Evolutionary conservation across 169 alveolate species (phyloP).

Genomic region (Plasmodium sp.): DNA sequence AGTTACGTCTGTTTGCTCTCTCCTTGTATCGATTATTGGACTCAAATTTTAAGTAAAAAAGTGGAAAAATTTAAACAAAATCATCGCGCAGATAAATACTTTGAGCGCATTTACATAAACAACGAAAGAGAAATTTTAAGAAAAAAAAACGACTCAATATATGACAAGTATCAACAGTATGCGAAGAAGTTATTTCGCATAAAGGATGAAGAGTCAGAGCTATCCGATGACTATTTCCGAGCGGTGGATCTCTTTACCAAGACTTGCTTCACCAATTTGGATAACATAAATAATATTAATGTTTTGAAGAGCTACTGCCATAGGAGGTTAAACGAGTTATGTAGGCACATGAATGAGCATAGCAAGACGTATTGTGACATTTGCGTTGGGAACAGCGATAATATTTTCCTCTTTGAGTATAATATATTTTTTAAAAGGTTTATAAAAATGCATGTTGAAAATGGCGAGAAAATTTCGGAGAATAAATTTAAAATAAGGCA

Average conservation of each 20-base stretch:
- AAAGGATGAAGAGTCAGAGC: conserved; percentile 46
- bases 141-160: conserved; percentile 74
- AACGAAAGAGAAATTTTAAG: conserved; percentile 28
- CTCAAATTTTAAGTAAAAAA: conserved; percentile 21
- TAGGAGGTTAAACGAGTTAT: conserved; percentile 35
- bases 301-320: conserved; percentile 41
- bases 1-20: conserved; percentile 52
- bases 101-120: conserved; percentile 25
- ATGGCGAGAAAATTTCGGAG: conserved; percentile 53
- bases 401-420: conserved; percentile 66
- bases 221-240: conserved; percentile 62
- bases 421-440: conserved; percentile 48
- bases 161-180: conserved; percentile 74
- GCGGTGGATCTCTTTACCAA: conserved; percentile 66
- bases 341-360: conserved; percentile 62
- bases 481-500: conserved; percentile 69
- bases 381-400: conserved; percentile 68
- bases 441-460: conserved; percentile 50
- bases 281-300: conserved; percentile 22
- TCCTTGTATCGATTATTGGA: conserved; percentile 67
- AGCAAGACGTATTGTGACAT: conserved; percentile 68
- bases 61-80: conserved; percentile 55
- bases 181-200: conserved; percentile 7
- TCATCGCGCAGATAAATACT: conserved; percentile 51
- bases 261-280: conserved; percentile 66